Evolutionary conservation across 2,329 filamentous ascomycete genomes (phyloP), one percentile per base, ranked within the genome.

Genomic region (Akanthomyces uredinophilus): DNA sequence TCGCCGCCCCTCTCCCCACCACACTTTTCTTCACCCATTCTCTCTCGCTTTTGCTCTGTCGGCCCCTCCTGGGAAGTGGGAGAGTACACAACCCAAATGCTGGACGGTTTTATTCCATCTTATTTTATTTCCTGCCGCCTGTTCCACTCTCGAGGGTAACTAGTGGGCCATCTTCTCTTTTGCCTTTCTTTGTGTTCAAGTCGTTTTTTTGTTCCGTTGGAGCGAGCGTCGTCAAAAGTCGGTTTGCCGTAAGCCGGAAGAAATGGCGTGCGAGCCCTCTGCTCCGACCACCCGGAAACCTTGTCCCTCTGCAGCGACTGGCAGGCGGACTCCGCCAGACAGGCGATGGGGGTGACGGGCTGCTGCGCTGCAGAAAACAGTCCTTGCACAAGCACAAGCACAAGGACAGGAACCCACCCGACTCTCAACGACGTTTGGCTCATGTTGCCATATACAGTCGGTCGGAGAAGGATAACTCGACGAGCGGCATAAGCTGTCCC

Each of bases 221-320:
- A 39, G 14, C 37, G 37, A 39, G 37, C 37, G 49, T 51, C n/a
- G 27, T 35, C 29, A 11, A 11, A 11, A 10, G 16, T 44, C 13
- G 22, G 11, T 29, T 43, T 57, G 41, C 54, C 43, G 41, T 39
- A 47, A 47, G 29, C 44, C 54, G 43, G 32, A 49, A 49, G 43
- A 57, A 49, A 57, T 57, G 43, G 54, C 43, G 43, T 57, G 44
- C 43, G 43, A 49, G 44, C 43, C 54, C 54, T 24, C 41, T 11
- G 27, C 43, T 58, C 55, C 55, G 55, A 58, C 55, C 46, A 50
- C 44, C 55, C 32, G 55, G 55, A 41, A 41, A 49, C 44, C 10
- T 18, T 29, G 27, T 29, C 27, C 13, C 24, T 35, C 16, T 16
- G n/a, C 11, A 20, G 53, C 41, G n/a, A 22, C 22, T n/a, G 53